Percentiles rank a stretch among this genome's conserved stretches.
These are phyloP conservation scores for Erucastrum elatum DNA, from an alignment of 345 rosid genomes.

Conservation along the genomic window DNA sequence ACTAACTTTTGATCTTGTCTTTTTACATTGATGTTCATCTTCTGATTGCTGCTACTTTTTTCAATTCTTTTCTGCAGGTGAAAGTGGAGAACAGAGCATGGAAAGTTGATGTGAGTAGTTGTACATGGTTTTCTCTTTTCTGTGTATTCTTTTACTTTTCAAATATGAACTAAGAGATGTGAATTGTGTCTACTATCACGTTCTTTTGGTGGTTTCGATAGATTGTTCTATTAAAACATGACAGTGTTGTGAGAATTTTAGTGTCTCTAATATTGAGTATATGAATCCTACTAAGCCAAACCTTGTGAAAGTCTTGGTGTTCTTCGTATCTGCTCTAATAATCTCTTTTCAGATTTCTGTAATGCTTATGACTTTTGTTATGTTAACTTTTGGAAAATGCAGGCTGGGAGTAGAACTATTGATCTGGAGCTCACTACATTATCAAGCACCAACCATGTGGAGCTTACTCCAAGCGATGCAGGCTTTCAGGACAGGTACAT, in stretches of 20 bases:
- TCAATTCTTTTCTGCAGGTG: constrained; percentile 60
- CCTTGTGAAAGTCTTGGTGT: not conserved
- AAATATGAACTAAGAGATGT: not conserved
- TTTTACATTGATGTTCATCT: not conserved
- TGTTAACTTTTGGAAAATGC: constrained; percentile 24
- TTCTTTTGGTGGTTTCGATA: not conserved
- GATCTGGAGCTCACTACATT: constrained; percentile 88
- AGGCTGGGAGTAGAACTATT: constrained; percentile 89
- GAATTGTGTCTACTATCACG: not conserved
- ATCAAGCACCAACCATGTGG: constrained; percentile 87
- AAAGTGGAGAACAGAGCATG: constrained; percentile 89
- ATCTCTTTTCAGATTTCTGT: not conserved
- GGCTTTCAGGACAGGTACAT: constrained; percentile 97
- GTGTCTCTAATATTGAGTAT: not conserved
- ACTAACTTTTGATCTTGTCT: not conserved
- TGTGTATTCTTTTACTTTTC: not conserved
- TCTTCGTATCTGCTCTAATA: not conserved
- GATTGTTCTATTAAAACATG: not conserved
- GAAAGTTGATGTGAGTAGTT: constrained; percentile 89
- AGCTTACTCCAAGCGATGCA: constrained; percentile 89
- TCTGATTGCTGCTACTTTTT: not conserved
- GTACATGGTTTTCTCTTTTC: not conserved
- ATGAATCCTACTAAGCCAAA: too few species aligned
- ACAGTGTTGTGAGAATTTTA: not conserved
- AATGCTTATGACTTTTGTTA: not conserved